Evolutionary conservation across 2,329 filamentous ascomycete genomes (phyloP), one percentile per base, ranked within the genome.

Genomic region (Fusarium sp.): DNA sequence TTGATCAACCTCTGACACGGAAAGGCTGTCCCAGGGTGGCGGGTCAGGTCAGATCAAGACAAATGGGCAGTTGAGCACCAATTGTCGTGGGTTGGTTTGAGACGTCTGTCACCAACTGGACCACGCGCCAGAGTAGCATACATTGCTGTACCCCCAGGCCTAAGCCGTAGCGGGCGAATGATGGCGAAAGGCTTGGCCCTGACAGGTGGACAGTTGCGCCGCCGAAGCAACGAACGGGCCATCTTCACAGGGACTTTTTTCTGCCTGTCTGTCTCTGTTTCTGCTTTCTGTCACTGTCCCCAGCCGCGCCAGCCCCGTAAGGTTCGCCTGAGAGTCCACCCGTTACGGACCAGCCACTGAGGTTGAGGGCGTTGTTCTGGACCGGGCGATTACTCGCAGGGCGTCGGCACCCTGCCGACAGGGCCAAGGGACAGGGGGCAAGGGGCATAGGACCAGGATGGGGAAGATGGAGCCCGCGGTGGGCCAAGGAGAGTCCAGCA

Each of bases 361-460:
- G 55, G 50, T 46, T 36, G 31, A 33, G 29, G 49, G 49, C 29
- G 50, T 31, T 18, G 68, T 73, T 73, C 72, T 71, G 64, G 72
- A 68, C 68, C 62, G 65, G 68, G 42, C 72, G 23, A 71, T 70
- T 63, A 58, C 56, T 62, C 34, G 62, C 56, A 58, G 61, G 58
- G 36, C 29, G 58, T 64, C 61, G 65, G 58, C 58, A 34, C 51
- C 58, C 57, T 62, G 59, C 67, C 69, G 56, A 70, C 67, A 58
- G 50, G 40, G 60, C 65, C 62, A 67, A 54, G 42, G 33, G 36
- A 10, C 14, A 50, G 42, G 20, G n/a, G 20, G 40, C 33, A 27
- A 66, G 53, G 65, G 40, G 11, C 20, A 58, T 58, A 46, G 42
- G 38, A 34, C 34, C 56, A 54, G 33, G 53, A 66, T 36, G 63